Evolutionary conservation across 306 rosid species (phyloP).

Genomic region (Medicago truncatula): DNA sequence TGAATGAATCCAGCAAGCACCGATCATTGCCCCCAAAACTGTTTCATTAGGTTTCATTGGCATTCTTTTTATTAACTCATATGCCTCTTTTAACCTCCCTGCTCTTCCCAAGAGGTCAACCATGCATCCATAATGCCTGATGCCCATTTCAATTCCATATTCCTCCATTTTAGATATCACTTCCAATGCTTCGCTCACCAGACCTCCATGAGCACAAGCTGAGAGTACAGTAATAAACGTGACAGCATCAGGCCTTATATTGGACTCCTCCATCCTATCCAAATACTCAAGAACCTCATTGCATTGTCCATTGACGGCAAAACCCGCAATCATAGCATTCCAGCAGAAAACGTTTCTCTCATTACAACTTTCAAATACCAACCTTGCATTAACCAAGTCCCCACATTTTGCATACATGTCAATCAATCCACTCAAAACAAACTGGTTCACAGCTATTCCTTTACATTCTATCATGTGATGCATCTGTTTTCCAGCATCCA

Average conservation of each 20-base stretch:
- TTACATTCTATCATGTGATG: slow-evolving; percentile 52
- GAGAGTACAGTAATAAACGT: slow-evolving; percentile 69
- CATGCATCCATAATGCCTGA: slow-evolving; percentile 72
- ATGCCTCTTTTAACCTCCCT: slow-evolving; percentile 69
- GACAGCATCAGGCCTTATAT: slow-evolving; percentile 59
- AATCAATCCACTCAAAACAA: slow-evolving; percentile 67
- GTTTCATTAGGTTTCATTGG: slow-evolving; percentile 65
- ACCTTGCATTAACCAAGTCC: slow-evolving; percentile 61
- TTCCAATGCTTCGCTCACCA: slow-evolving; percentile 58
- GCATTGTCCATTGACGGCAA: slow-evolving; percentile 67
- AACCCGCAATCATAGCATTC: slow-evolving; percentile 75
- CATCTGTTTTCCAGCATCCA: slow-evolving; percentile 60
- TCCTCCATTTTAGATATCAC: slow-evolving; percentile 62
- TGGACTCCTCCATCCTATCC: slow-evolving; percentile 57
- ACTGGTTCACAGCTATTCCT: slow-evolving; percentile 49
- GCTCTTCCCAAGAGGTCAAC: slow-evolving; percentile 76
- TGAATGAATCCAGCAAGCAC: slow-evolving; percentile 69
- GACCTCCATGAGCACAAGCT: slow-evolving; percentile 71
- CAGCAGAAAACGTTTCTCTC: slow-evolving; percentile 64
- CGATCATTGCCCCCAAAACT: slow-evolving; percentile 72
- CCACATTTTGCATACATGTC: slow-evolving; percentile 88
- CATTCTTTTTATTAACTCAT: slow-evolving; percentile 56
- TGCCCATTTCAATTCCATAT: slow-evolving; percentile 49
- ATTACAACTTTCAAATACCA: slow-evolving; percentile 56
- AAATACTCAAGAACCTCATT: slow-evolving; percentile 62